These are phyloP conservation scores for Boechera stricta DNA, from an alignment of 345 rosid species.

Conservation along the genomic window DNA sequence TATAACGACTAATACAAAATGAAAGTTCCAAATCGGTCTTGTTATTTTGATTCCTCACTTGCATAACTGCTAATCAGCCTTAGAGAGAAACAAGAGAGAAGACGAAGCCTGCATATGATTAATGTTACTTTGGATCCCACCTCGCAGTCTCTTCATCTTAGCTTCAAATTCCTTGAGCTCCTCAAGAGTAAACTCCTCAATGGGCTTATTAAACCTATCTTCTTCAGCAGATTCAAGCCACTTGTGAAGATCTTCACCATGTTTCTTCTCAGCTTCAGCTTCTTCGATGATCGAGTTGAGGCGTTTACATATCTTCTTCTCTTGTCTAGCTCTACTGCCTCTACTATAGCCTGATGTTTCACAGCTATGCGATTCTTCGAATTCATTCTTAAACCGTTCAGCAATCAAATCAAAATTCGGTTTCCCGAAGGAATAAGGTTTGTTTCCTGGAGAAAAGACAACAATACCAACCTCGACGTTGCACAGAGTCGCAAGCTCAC, in stretches of 20 bases:
- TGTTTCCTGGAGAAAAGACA: constrained; percentile 51
- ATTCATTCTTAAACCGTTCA: constrained; percentile 38
- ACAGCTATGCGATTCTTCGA: constrained; percentile 15
- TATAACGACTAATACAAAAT: not conserved
- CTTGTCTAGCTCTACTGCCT: constrained; percentile 13
- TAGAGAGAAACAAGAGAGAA: constrained; percentile 33
- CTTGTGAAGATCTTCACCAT: constrained; percentile 32
- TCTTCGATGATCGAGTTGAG: constrained; percentile 34
- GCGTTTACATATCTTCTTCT: constrained; percentile 32
- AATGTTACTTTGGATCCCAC: constrained; percentile 10
- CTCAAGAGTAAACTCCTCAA: constrained; percentile 36
- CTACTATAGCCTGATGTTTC: constrained; percentile 5
- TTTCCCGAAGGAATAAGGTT: constrained; percentile 48
- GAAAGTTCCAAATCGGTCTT: not conserved
- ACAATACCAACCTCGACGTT: constrained; percentile 46
- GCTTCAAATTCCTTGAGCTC: constrained; percentile 36
- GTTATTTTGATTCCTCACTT: not conserved
- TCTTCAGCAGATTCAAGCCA: constrained; percentile 34
- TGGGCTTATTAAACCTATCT: constrained; percentile 36
- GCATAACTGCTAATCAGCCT: not conserved
- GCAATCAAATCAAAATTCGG: constrained; percentile 44
- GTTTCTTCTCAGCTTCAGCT: constrained; percentile 40
- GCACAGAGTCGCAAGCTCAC: constrained; percentile 48
- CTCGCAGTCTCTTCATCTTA: constrained; percentile 4
- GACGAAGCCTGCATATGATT: constrained; percentile 28